phyloP scores from a whole-genome alignment of 106 monocot genomes.

The Dendrobium huoshanense region DNA sequence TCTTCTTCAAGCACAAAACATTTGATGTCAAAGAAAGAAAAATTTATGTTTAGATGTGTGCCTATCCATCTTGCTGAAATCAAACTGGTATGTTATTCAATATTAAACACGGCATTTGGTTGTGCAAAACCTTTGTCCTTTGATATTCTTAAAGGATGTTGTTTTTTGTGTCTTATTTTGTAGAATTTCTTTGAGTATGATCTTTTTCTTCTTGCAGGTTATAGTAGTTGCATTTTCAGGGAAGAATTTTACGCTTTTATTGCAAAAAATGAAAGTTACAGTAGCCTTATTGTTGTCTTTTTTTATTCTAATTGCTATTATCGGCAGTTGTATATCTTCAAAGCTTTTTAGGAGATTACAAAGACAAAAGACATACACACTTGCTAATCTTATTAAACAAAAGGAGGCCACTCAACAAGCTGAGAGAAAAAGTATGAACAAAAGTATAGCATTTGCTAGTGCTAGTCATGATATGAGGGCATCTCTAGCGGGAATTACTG shows the following conservation, averaged over 20 bases:
- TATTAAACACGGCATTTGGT: not conserved
- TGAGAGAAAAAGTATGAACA: conserved; percentile 93
- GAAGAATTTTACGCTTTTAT: not conserved
- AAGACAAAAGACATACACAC: conserved; percentile 15
- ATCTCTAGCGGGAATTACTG: conserved; percentile 52
- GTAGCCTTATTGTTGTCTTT: conserved; percentile 9
- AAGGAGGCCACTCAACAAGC: conserved; percentile 82
- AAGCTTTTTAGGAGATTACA: conserved; percentile 19
- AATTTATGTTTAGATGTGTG: not conserved
- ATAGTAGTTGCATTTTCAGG: conserved; percentile 10
- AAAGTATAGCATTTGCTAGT: conserved; percentile 74
- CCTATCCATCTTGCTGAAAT: conserved; percentile 13
- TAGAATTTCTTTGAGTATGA: not conserved
- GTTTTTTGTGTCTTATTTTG: not conserved
- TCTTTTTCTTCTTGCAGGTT: conserved; percentile 20
- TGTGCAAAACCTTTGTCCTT: not conserved
- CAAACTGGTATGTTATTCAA: conserved; percentile 10
- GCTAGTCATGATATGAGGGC: conserved; percentile 81
- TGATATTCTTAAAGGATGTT: not conserved
- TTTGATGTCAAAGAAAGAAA: not conserved
- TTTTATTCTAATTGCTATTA: conserved; percentile 17
- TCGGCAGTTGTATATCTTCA: conserved; percentile 16
- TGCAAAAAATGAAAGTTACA: conserved; percentile 15
- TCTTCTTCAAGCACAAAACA: not conserved
- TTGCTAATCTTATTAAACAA: conserved; percentile 49